Percentiles rank a stretch among this genome's conserved stretches.
phyloP scores from a whole-genome alignment of 768 basidiomycete species.

The Trametes gibbosa region DNA sequence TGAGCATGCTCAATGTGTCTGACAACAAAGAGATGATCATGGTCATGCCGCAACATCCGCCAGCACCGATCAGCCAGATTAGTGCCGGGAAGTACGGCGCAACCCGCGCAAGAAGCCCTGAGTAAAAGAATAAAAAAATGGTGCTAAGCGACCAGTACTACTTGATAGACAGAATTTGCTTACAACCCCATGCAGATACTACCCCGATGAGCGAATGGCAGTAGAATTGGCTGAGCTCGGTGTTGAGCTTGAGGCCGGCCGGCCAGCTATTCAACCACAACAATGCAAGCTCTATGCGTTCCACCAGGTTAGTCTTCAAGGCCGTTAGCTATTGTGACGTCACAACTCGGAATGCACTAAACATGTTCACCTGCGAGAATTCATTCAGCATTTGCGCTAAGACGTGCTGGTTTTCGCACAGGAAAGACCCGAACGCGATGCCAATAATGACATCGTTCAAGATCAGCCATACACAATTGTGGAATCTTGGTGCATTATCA shows the following conservation, averaged over 20 bases:
- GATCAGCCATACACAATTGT: conserved; percentile 88
- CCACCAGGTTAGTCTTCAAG: conserved; percentile 40
- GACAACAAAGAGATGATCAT: conserved; percentile 62
- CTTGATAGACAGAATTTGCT: conserved; percentile 27
- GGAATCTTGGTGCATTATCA: conserved; percentile 54
- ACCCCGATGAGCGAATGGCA: conserved; percentile 67
- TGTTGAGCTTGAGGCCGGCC: conserved; percentile 92
- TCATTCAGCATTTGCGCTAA: conserved; percentile 37
- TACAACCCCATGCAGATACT: conserved; percentile 72
- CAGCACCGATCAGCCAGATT: conserved; percentile 27
- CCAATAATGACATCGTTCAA: conserved; percentile 91
- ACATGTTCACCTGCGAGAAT: conserved; percentile 28
- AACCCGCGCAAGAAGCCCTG: conserved; percentile 27
- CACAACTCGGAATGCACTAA: not conserved
- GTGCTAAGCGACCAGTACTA: not conserved
- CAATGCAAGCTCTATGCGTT: conserved; percentile 50
- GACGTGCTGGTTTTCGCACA: conserved; percentile 59
- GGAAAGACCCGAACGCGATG: conserved; percentile 62
- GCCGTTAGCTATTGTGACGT: not conserved
- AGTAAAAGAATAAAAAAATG: not conserved
- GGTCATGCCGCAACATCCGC: conserved; percentile 51
- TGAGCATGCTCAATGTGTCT: conserved; percentile 66
- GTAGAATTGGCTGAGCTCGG: conserved; percentile 86
- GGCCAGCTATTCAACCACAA: conserved; percentile 95
- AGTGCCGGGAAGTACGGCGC: conserved; percentile 38